Evolutionary conservation across 2,329 filamentous ascomycete species (phyloP).

Genomic region (Bertia moriformis): DNA sequence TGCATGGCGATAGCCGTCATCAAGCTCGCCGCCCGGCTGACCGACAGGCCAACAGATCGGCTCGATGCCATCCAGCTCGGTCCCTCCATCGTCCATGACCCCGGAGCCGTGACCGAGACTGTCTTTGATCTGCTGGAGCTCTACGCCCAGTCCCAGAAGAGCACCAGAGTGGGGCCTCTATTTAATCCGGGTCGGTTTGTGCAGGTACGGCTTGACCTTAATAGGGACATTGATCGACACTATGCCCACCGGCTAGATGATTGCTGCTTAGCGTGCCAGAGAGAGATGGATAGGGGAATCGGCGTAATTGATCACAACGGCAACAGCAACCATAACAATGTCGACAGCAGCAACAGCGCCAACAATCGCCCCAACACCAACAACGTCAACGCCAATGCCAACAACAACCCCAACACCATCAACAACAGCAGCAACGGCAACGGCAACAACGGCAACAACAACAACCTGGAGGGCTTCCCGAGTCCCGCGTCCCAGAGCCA

Average conservation of each 20-base stretch:
- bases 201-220: conserved; percentile 71
- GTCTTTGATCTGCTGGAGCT: conserved; percentile 82
- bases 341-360: too few relatives aligned
- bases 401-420: conserved; percentile 4
- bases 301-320: conserved; percentile 14
- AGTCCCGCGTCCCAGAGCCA: too few relatives aligned
- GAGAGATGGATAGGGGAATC: conserved; percentile 13
- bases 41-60: too few relatives aligned
- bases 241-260: conserved; percentile 47
- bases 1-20: conserved; percentile 71
- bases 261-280: conserved; percentile 18
- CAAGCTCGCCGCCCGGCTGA: conserved; percentile 63
- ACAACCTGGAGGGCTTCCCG: too few relatives aligned
- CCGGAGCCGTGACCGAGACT: conserved; percentile 51
- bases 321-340: conserved; percentile 9
- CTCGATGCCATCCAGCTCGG: conserved; percentile 30
- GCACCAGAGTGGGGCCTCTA: conserved; percentile 58
- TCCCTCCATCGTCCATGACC: conserved; percentile 27
- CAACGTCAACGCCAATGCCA: too few relatives aligned
- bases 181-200: conserved; percentile 70
- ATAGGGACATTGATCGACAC: conserved; percentile 59
- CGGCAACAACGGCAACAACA: not conserved
- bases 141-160: conserved; percentile 69
- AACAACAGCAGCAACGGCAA: not conserved
- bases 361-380: too few relatives aligned